A percentile compares a stretch with the other conserved stretches of the same genome.
Evolutionary conservation across 805 yeast genomes (phyloP).

Genomic region (Myxozyma sirexii): DNA sequence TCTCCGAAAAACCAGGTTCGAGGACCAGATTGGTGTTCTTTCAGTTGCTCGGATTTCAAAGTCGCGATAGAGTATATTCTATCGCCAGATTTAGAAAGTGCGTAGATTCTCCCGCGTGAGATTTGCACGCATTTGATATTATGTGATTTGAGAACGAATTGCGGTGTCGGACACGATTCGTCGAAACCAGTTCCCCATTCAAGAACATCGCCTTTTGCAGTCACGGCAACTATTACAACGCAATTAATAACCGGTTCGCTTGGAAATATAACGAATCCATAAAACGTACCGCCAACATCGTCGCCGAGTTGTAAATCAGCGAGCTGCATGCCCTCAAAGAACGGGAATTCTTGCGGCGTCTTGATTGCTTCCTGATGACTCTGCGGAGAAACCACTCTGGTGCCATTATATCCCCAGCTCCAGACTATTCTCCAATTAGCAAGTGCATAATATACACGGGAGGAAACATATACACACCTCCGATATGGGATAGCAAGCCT

Average conservation of each 20-base stretch:
- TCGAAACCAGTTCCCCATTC: conserved; percentile 63
- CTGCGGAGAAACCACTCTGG: conserved; percentile 43
- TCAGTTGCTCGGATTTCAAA: conserved; percentile 25
- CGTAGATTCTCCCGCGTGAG: conserved; percentile 56
- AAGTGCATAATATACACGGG: not conserved
- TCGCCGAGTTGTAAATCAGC: conserved; percentile 59
- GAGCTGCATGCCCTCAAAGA: conserved; percentile 64
- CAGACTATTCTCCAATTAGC: conserved; percentile 50
- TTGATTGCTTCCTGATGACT: conserved; percentile 44
- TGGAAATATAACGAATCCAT: not conserved
- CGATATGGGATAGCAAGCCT: conserved; percentile 39
- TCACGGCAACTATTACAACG: conserved; percentile 56
- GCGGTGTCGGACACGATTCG: conserved; percentile 41
- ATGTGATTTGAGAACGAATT: conserved; percentile 51
- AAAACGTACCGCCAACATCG: conserved; percentile 40
- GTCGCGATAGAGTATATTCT: conserved; percentile 43
- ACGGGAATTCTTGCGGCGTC: conserved; percentile 61
- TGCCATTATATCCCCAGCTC: conserved; percentile 61
- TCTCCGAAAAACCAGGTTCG: not conserved
- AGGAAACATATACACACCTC: conserved; percentile 8
- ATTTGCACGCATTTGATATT: conserved; percentile 49
- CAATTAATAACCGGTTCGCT: not conserved
- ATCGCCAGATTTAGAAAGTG: conserved; percentile 48
- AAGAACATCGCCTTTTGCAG: conserved; percentile 68
- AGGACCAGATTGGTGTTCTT: not conserved